Base-by-base conservation (phyloP, 2,329 filamentous ascomycete species). In the Rutstroemia sydowiana region DNA sequence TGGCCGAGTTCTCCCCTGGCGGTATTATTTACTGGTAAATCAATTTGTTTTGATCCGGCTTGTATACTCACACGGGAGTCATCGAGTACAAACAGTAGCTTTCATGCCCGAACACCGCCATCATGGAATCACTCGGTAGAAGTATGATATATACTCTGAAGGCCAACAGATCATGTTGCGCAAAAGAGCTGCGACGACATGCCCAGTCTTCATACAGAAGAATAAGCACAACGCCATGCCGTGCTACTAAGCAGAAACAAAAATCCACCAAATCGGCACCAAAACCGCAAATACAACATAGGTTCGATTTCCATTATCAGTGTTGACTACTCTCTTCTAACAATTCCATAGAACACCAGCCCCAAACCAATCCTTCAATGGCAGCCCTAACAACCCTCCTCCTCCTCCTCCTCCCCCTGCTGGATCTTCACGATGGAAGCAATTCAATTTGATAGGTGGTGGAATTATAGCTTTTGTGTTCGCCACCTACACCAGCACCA, bases 401-500 rank as follows among this genome's bases (percentile, higher is more conserved):
- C 32, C 48, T 8, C 16, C 48, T 6, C 40, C 40, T 28, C 21
- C 45, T n/a, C 43, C 41, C n/a, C 21, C 45, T 21, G 20, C 47
- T 6, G 18, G 45, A 37, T 20, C 48, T 21, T 46, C 48, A 36
- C 53, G 52, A 30, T 49, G 61, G 42, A 62, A 63, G 23, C 59
- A 47, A 32, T 53, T 60, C 13, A 59, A 61, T 6, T 56, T 64
- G 4, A 42, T 64, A 20, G 52, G 62, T 16, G 59, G 57, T 6
- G 36, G 57, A 20, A 16, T 51, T 20, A 14, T 43, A 5, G 41
- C 32, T 16, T 16, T 51, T 4, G 23, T 45, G 36, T 39, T 54
- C 31, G 61, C 62, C n/a, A n/a, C n/a, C n/a, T n/a, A n/a, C n/a
- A n/a, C n/a, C n/a, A n/a, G n/a, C n/a, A n/a, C n/a, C n/a, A n/a